These are phyloP conservation scores for Silene latifolia DNA, from an alignment of 148 eudicot genomes.

Conservation along the genomic window DNA sequence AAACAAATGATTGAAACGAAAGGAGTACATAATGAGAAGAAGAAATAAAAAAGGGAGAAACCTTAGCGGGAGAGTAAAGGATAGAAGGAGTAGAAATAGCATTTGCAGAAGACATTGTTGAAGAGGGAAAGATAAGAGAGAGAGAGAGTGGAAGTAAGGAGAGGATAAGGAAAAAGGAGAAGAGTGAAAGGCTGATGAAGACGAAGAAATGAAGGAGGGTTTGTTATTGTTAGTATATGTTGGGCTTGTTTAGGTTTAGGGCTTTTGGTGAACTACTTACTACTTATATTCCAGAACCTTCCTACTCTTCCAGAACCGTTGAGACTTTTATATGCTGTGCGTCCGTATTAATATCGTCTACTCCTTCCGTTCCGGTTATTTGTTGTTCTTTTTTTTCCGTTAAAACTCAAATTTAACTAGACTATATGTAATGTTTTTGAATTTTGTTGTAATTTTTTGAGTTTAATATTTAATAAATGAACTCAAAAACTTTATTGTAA, in stretches of 20 bases:
- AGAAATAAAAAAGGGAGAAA: constrained; percentile 8
- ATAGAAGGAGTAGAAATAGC: constrained; percentile 75
- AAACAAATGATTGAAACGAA: too few species aligned
- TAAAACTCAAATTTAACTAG: too few species aligned
- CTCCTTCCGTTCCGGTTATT: too few species aligned
- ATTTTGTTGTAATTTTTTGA: too few species aligned
- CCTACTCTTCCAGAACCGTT: neutral
- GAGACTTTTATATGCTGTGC: neutral
- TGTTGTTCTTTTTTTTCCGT: too few species aligned
- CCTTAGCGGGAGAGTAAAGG: constrained; percentile 57
- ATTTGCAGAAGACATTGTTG: constrained; percentile 74
- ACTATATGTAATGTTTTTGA: too few species aligned
- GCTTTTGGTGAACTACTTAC: neutral
- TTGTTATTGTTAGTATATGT: neutral
- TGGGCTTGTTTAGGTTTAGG: neutral
- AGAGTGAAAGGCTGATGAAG: too few species aligned
- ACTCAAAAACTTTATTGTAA: too few species aligned
- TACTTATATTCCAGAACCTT: neutral
- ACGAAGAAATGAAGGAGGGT: neutral
- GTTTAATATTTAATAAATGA: too few species aligned
- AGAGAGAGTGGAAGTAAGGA: neutral
- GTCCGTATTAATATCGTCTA: too few species aligned
- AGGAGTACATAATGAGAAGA: neutral
- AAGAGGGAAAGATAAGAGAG: constrained; percentile 11
- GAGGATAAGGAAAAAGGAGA: neutral